Evolutionary conservation across 352 stramenopile species (phyloP).

Genomic region (Phytophthora crassamura): DNA sequence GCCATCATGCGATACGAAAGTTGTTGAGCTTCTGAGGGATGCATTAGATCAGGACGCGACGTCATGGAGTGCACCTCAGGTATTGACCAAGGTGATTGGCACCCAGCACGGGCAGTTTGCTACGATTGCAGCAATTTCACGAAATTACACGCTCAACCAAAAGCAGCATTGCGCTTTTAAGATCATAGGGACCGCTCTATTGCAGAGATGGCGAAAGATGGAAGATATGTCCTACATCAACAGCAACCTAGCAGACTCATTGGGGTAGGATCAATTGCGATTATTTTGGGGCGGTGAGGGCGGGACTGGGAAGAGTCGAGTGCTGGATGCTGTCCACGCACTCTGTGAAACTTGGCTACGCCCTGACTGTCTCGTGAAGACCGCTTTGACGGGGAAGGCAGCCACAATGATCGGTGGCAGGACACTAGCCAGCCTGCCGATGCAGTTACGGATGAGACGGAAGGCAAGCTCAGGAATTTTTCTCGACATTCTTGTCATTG

Average conservation of each 20-base stretch:
- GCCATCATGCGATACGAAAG: neutral
- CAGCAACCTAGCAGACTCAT: no score
- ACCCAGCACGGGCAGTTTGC: neutral
- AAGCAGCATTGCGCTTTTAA: no score
- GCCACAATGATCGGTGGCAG: constrained; percentile 6
- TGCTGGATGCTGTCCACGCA: no score
- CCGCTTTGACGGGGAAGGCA: constrained; percentile 5
- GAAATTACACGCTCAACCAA: neutral
- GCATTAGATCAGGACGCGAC: neutral
- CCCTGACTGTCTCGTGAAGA: constrained; percentile 4
- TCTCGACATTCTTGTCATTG: neutral
- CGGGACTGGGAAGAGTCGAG: no score
- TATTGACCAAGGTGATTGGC: neutral
- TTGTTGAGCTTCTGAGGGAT: neutral
- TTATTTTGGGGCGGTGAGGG: no score
- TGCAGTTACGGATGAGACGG: neutral
- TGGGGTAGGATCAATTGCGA: no score
- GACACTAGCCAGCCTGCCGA: constrained; percentile 1
- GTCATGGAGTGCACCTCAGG: neutral
- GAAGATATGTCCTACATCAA: no score
- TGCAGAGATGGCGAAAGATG: no score
- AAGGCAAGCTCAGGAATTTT: neutral
- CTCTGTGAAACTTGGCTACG: no score
- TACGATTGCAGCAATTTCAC: neutral
- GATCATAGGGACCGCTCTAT: no score